Base-by-base conservation (phyloP, 768 basidiomycete species). In the Calocybe indica region DNA sequence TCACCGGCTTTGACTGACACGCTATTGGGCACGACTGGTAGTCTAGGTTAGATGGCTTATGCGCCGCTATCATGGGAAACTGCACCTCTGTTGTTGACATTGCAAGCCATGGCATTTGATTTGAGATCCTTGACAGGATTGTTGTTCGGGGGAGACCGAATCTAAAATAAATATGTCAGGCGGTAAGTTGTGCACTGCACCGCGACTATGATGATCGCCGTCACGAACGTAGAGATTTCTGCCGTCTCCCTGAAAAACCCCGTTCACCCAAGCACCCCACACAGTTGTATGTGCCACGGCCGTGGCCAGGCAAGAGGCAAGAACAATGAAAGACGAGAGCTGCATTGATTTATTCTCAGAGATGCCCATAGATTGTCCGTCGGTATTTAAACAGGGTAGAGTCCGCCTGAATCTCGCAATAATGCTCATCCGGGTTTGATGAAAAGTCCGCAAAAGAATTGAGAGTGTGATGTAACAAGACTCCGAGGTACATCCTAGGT, bases 231-330 rank as follows among this genome's bases (percentile, higher is more conserved):
- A 69, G 43, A 43, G 44, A 49, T 62, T 62, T 41, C 59, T 54
- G 34, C 67, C 64, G 50, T 62, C 59, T 31, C 67, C 68, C 49
- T 69, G 66, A 45, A 65, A 61, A 37, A 65, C 62, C 28, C 61
- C 65, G 47, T 69, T 68, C 41, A 69, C 60, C 66, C 65, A 68
- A 33, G 65, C 62, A 40, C 66, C 58, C 53, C 60, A 69, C n/a
- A 69, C 60, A 5, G 63, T 65, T 31, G 61, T 56, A 43, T 69
- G 67, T 8, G 67, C 67, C 33, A 55, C 50, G 28, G 54, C 55
- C 10, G 56, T 48, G 22, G 53, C 47, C 32, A 61, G 44, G 15
- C 60, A 50, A 10, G 63, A 59, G 8, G 58, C 52, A 14, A 62
- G 35, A n/a, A 56, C 45, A 22, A 57, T 39, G 30, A 61, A 47